Base-by-base conservation (phyloP, 768 basidiomycete species). In the Mycena polygramma region DNA sequence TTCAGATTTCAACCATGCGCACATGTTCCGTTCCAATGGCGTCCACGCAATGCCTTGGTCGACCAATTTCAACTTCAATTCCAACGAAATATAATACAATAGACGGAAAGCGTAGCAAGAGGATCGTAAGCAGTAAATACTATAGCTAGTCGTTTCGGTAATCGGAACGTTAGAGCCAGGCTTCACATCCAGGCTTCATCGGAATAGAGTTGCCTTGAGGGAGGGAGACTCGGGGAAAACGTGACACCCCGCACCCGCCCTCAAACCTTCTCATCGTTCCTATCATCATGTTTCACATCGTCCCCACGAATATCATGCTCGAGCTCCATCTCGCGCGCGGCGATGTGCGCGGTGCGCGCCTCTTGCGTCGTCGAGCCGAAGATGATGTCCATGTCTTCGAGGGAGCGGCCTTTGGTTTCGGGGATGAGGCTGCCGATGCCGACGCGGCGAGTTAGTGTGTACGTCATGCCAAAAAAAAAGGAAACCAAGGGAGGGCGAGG, bases 351-450 rank as follows among this genome's bases (percentile, higher is more conserved):
- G 52, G 83, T 81, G 52, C 92, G 88, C 64, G 86, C 74, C 70
- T 90, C 90, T 13, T 80, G 82, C 26, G 83, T 83, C 45, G 93
- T 85, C 0, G 90, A 65, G 6, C 92, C 93, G 51, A 87, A 87
- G 63, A 86, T 84, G 69, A 86, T 73, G 73, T 88, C 86, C 85
- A 87, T 87, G 69, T 86, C 86, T 74, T 89, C 87, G 71, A 89
- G 80, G 75, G 83, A 83, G 62, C 83, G 85, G 19, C 89, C 89
- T 73, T 90, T 90, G 20, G 90, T 91, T 76, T 91, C 90, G 1
- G 89, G 90, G 67, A 91, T 86, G 61, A 90, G 60, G 1, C 88
- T 90, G 55, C 8, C 41, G 2, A 15, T 90, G 55, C 8, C 41
- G 2, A 15, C 60, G 15, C 10, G 41, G 35, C 7, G 55, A n/a